These are phyloP conservation scores for Pelargonium fulgidum DNA, from an alignment of 441 rosid species.

Conservation along the genomic window DNA sequence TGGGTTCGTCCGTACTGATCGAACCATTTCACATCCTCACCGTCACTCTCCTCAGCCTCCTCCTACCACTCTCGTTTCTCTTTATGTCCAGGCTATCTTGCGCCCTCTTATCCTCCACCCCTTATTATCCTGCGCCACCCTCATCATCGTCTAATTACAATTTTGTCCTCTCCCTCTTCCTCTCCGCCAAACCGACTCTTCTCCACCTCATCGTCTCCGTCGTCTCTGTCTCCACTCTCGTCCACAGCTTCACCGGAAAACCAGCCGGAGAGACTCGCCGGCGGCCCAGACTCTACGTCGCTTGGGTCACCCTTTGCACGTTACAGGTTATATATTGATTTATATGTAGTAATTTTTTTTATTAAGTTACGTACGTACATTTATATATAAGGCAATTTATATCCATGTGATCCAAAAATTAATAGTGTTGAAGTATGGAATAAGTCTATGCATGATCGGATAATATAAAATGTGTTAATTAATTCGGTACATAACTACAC, in stretches of 20 bases:
- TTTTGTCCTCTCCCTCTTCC: too few relatives aligned
- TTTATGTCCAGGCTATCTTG: constrained; percentile 62
- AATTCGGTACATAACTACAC: too few relatives aligned
- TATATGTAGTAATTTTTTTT: too few relatives aligned
- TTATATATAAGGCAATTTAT: too few relatives aligned
- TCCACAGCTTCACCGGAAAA: constrained; percentile 50
- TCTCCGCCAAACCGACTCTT: constrained; percentile 28
- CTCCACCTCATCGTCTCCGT: constrained; percentile 39
- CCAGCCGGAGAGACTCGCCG: constrained; percentile 12
- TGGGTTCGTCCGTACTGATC: constrained; percentile 4
- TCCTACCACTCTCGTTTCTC: constrained; percentile 78
- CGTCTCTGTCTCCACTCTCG: constrained; percentile 42
- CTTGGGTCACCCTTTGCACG: constrained; percentile 56
- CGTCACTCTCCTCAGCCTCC: constrained; percentile 52
- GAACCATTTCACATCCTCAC: constrained; percentile 45
- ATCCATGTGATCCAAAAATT: too few relatives aligned
- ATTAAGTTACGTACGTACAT: too few relatives aligned
- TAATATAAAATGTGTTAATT: too few relatives aligned
- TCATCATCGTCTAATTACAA: constrained; percentile 20
- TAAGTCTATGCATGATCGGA: too few relatives aligned
- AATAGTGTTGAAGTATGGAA: too few relatives aligned
- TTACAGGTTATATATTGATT: constrained; percentile 22
- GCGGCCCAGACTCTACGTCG: constrained; percentile 34
- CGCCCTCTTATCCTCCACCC: constrained; percentile 21
- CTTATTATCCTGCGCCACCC: constrained; percentile 15